These are phyloP conservation scores for Apiotrichum porosum DNA, from an alignment of 1,284 basidiomycete genomes.

Conservation along the genomic window DNA sequence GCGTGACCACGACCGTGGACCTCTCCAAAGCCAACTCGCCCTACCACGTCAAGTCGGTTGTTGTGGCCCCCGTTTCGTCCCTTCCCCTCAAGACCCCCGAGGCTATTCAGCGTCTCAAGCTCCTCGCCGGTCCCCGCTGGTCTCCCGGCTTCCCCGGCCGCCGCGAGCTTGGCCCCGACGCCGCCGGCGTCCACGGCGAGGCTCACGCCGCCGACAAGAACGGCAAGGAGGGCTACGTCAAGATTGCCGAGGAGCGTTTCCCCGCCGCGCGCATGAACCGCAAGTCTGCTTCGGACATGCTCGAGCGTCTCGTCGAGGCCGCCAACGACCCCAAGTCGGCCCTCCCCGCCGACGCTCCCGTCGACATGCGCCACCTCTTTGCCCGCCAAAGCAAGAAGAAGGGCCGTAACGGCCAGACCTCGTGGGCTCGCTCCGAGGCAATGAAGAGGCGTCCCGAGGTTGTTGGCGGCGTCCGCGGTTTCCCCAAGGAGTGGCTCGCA, in stretches of 20 bases:
- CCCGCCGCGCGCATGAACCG: conserved; percentile 71
- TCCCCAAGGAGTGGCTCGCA: conserved; percentile 71
- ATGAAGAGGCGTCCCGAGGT: conserved; percentile 18
- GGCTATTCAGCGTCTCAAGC: conserved; percentile 70
- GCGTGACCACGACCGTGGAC: conserved; percentile 70
- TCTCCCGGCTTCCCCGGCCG: conserved; percentile 59
- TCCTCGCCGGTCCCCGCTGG: conserved; percentile 79
- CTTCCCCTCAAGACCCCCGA: conserved; percentile 60
- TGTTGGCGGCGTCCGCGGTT: conserved; percentile 61
- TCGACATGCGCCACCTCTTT: conserved; percentile 72
- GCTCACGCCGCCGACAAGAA: conserved; percentile 16
- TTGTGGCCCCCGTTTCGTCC: conserved; percentile 66
- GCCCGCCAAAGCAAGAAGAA: conserved; percentile 64
- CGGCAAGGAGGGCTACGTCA: conserved; percentile 69
- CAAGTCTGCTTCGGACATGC: conserved; percentile 74
- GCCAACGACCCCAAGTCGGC: conserved; percentile 60
- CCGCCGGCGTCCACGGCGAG: conserved; percentile 31
- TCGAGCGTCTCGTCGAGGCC: conserved; percentile 65
- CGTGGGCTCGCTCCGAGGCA: conserved; percentile 45
- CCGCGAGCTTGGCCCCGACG: conserved; percentile 24
- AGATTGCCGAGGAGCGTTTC: conserved; percentile 79
- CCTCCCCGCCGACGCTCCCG: conserved; percentile 60
- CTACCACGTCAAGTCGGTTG: conserved; percentile 59
- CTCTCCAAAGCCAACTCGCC: conserved; percentile 65
- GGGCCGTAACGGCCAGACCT: conserved; percentile 57